phyloP scores from a whole-genome alignment of 441 rosid species.

The Erysimum pusillum region DNA sequence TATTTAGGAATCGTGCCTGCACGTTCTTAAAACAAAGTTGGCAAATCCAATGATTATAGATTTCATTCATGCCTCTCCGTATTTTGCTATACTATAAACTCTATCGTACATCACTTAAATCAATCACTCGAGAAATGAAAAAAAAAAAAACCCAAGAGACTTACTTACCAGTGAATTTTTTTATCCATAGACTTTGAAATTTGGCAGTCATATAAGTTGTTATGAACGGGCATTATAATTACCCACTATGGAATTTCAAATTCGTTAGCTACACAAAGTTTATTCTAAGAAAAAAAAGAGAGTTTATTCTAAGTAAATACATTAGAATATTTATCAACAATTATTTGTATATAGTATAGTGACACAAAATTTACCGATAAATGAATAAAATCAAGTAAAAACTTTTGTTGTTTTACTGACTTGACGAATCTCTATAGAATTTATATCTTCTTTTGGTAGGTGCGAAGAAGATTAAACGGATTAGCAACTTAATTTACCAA shows the following conservation, averaged over 20 bases:
- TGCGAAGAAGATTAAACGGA: not conserved
- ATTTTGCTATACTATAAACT: slow-evolving; percentile 12
- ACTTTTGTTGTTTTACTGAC: slow-evolving; percentile 10
- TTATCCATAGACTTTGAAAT: not conserved
- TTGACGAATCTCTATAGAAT: not conserved
- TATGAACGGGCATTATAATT: not conserved
- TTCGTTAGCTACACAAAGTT: not conserved
- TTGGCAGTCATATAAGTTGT: not conserved
- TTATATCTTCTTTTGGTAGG: too few relatives aligned
- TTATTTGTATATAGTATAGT: not conserved
- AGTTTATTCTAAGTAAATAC: not conserved
- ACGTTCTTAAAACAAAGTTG: slow-evolving; percentile 31
- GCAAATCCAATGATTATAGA: slow-evolving; percentile 34
- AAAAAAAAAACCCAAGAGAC: not conserved
- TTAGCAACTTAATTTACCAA: not conserved
- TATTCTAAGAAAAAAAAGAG: not conserved
- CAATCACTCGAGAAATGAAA: not conserved
- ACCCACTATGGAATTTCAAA: not conserved
- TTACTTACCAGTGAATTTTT: not conserved
- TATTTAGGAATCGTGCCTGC: slow-evolving; percentile 34
- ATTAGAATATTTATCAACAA: not conserved
- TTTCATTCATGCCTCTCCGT: slow-evolving; percentile 7
- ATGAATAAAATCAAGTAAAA: not conserved
- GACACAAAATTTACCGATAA: not conserved
- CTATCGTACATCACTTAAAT: slow-evolving; percentile 7